A percentile compares a stretch with the other conserved stretches of the same genome.
Evolutionary conservation across 495 filamentous ascomycete genomes (phyloP).

Genomic region (Aspergillus sparsus): DNA sequence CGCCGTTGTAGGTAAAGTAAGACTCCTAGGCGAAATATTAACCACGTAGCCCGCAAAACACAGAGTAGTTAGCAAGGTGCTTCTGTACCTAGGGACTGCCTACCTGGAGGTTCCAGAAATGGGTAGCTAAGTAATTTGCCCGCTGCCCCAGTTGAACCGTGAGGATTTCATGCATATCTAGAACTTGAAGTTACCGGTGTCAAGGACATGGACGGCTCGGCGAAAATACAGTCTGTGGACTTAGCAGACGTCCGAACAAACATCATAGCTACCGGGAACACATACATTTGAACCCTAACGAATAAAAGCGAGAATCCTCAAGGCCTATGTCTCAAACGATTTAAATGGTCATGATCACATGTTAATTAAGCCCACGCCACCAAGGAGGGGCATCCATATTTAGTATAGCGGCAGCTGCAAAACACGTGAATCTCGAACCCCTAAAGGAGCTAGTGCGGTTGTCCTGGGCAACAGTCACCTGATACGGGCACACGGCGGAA

Average conservation of each 20-base stretch:
- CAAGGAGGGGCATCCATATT: not conserved
- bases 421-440: conserved; percentile 11
- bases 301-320: not conserved
- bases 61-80: too few species aligned
- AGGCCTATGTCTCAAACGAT: too few species aligned
- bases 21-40: conserved; percentile 62
- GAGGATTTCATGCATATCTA: conserved; percentile 88
- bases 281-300: conserved; percentile 9
- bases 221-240: conserved; percentile 8
- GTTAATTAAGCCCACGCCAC: not conserved
- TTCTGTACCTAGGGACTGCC: not conserved
- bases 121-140: conserved; percentile 92
- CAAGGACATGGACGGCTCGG: not conserved
- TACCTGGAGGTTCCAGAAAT: conserved; percentile 98
- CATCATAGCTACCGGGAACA: not conserved
- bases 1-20: conserved; percentile 86
- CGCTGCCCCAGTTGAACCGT: conserved; percentile 91
- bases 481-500: conserved; percentile 34
- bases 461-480: conserved; percentile 45
- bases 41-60: not conserved
- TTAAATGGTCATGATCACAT: not conserved
- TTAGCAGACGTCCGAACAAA: conserved; percentile 4
- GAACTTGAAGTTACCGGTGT: not conserved
- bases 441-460: conserved; percentile 21
- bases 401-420: not conserved